Percentiles rank a stretch among this genome's conserved stretches.
phyloP scores from a whole-genome alignment of 192 early-diverging fungal genomes.

The Rhizoclosmatium sp. region DNA sequence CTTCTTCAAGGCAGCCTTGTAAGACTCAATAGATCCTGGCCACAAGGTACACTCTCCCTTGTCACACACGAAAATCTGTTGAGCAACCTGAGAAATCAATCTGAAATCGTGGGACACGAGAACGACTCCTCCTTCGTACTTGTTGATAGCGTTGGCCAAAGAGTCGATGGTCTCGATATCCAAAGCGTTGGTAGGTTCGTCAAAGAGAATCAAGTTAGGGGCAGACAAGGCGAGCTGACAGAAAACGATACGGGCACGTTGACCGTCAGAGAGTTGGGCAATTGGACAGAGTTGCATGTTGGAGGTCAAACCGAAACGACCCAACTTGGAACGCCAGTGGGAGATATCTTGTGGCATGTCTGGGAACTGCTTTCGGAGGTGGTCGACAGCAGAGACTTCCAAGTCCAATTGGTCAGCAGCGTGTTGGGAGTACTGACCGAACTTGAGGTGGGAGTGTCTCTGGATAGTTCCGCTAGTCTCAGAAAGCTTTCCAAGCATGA shows the following conservation, averaged over 20 bases:
- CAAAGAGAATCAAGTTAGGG: slow-evolving; percentile 95
- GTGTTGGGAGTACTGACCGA: slow-evolving; percentile 98
- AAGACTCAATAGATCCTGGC: slow-evolving; percentile 81
- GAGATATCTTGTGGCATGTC: slow-evolving; percentile 81
- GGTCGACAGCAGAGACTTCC: slow-evolving; percentile 86
- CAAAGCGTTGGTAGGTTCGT: slow-evolving; percentile 99
- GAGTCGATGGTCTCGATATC: slow-evolving; percentile 89
- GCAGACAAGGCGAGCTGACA: slow-evolving; percentile 86
- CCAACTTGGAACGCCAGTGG: slow-evolving; percentile 91
- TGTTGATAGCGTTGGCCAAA: slow-evolving; percentile 94
- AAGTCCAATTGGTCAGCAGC: slow-evolving; percentile 95
- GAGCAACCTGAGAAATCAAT: slow-evolving; percentile 93
- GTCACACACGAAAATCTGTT: slow-evolving; percentile 95
- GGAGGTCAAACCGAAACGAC: slow-evolving; percentile 93
- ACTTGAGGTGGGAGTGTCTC: slow-evolving; percentile 91
- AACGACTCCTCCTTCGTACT: slow-evolving; percentile 94
- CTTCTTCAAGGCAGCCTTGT: slow-evolving; percentile 91
- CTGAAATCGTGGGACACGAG: slow-evolving; percentile 99
- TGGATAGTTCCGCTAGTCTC: slow-evolving; percentile 86
- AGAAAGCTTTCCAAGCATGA: slow-evolving; percentile 90
- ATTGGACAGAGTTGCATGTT: slow-evolving; percentile 92
- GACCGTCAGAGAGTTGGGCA: slow-evolving; percentile 89
- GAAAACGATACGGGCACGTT: slow-evolving; percentile 95
- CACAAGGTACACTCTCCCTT: slow-evolving; percentile 78
- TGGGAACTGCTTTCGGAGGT: slow-evolving; percentile 86